A percentile compares a stretch with the other conserved stretches of the same genome.
Evolutionary conservation across 2,329 filamentous ascomycete species (phyloP).

Genomic region (Diaporthe nobilis): DNA sequence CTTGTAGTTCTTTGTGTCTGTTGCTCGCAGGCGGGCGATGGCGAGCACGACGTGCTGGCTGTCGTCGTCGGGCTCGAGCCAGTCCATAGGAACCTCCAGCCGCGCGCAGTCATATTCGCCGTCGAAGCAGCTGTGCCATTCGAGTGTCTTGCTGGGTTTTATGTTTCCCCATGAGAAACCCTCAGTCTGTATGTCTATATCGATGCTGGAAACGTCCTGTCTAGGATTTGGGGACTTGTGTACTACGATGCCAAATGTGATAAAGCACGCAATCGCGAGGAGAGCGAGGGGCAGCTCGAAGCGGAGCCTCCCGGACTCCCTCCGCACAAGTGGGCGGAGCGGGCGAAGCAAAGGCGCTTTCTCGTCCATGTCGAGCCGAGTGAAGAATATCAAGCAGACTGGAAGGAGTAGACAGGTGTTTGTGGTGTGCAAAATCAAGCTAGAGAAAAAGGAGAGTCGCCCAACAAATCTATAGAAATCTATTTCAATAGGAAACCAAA

Average conservation of each 20-base stretch:
- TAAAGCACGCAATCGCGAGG: conserved; percentile 16
- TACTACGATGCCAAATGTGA: conserved; percentile 34
- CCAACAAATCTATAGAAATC: conserved; percentile 16
- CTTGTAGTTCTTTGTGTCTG: conserved; percentile 45
- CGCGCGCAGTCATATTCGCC: conserved; percentile 54
- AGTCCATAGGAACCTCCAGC: conserved; percentile 58
- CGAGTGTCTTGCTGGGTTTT: conserved; percentile 49
- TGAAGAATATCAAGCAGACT: background rate
- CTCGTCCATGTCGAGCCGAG: conserved; percentile 36
- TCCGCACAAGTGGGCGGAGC: conserved; percentile 30
- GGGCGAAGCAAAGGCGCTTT: conserved; percentile 38
- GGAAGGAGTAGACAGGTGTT: background rate
- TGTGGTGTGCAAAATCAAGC: background rate
- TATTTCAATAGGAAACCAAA: background rate
- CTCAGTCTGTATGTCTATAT: background rate
- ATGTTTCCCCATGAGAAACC: conserved; percentile 45
- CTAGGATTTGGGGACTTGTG: conserved; percentile 35
- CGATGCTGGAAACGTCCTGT: conserved; percentile 33
- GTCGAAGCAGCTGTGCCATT: conserved; percentile 55
- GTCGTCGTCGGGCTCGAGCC: conserved; percentile 53
- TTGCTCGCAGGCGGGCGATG: conserved; percentile 55
- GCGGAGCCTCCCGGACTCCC: conserved; percentile 21
- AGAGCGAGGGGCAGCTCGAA: conserved; percentile 33
- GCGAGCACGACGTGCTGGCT: conserved; percentile 53
- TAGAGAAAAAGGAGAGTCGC: background rate